Evolutionary conservation across 202 grass and related monocot species (phyloP), one percentile per base, ranked within the genome.

Genomic region (Panicum virgatum): DNA sequence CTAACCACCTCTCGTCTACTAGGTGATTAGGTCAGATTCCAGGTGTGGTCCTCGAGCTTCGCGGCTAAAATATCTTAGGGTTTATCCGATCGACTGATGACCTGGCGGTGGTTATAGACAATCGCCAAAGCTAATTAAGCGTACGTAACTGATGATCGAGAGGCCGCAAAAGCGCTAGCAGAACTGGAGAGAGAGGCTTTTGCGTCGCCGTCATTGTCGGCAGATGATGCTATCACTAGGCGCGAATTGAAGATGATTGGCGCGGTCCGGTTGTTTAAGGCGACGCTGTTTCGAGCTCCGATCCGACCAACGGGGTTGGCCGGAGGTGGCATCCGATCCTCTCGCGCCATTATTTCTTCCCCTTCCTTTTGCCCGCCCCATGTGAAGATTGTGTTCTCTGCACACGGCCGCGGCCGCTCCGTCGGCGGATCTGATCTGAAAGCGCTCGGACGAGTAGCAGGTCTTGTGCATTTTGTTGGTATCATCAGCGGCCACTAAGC

Each of bases 381-480:
- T 76, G 70, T 88, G 86, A 84, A 63, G 44, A 75, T 88, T 84
- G 81, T 80, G 76, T 88, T 88, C n/a, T 34, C 32, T n/a, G 32
- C 32, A 44, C 69, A 63, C 70, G 42, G 26, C 46, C 46, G 46
- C 16, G n/a, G n/a, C n/a, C n/a, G n/a, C n/a, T 29, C 3, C 3
- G 27, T 34, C 54, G 3, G 19, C 20, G 81, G 45, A 60, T 74
- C 64, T n/a, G n/a, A 64, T 45, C 43, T 38, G n/a, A 64, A 62
- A 45, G 39, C 7, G 56, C 39, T 43, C 37, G n/a, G 3, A 42
- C 34, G 58, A 40, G 22, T 18, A 54, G 7, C 15, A 51, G 1
- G 51, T 53, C 69, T 60, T 59, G 30, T 69, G 57, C 43, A 30
- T 30, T n/a, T n/a, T n/a, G n/a, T n/a, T n/a, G n/a, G n/a, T n/a